These are phyloP conservation scores for Tylopilus sp. DNA, from an alignment of 768 basidiomycete genomes.

Conservation along the genomic window DNA sequence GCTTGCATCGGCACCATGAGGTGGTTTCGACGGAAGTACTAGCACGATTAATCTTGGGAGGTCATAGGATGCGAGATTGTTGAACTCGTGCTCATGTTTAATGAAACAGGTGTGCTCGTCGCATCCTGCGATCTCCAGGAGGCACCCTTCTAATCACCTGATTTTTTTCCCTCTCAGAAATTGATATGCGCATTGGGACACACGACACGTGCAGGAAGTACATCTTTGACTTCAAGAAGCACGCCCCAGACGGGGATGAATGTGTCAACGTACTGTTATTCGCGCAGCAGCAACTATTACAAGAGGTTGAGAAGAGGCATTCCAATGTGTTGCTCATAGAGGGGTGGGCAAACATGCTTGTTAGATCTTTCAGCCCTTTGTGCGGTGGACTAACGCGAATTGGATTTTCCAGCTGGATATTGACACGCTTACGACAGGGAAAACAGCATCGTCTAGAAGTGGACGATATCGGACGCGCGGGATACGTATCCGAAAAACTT, in stretches of 20 bases:
- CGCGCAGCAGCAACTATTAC: constrained; percentile 60
- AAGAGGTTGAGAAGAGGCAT: constrained; percentile 49
- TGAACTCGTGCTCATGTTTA: constrained; percentile 61
- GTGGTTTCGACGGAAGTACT: constrained; percentile 49
- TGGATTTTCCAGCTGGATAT: constrained; percentile 51
- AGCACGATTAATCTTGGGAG: constrained; percentile 67
- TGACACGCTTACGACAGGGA: constrained; percentile 62
- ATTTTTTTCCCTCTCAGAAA: constrained; percentile 37
- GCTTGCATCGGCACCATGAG: constrained; percentile 23
- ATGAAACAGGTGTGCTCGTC: constrained; percentile 55
- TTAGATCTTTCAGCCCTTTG: not conserved
- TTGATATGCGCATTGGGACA: constrained; percentile 57
- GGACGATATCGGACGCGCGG: constrained; percentile 66
- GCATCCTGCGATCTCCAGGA: constrained; percentile 4
- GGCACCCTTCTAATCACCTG: constrained; percentile 2
- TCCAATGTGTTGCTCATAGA: constrained; percentile 66
- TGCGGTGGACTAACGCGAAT: constrained; percentile 1
- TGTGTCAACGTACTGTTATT: constrained; percentile 54
- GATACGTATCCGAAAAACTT: constrained; percentile 48
- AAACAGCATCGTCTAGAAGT: constrained; percentile 65
- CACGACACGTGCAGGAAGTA: constrained; percentile 57
- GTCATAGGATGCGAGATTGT: constrained; percentile 66
- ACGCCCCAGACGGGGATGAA: constrained; percentile 41
- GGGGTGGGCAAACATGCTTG: constrained; percentile 46
- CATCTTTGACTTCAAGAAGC: constrained; percentile 54